Evolutionary conservation across 768 basidiomycete species (phyloP), one percentile per base, ranked within the genome.

Genomic region (Phallus indusiatus): DNA sequence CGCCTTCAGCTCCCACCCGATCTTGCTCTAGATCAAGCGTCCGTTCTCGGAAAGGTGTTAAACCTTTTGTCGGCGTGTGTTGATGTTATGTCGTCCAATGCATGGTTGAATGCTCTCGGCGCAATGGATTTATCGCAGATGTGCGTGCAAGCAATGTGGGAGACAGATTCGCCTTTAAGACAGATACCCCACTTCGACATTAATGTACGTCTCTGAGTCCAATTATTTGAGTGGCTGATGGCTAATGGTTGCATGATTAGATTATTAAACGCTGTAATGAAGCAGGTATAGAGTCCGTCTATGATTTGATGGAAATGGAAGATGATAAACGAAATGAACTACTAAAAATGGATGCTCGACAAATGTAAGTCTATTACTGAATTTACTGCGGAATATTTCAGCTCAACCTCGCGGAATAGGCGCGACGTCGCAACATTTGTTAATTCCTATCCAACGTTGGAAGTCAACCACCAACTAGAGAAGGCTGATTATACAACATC

Each of bases 81-180:
- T 34, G 94, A 97, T 67, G 95, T 98, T 59, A 94, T 98, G 92
- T 94, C 91, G 1, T 94, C 91, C 36, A 97, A 96, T 67, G 93
- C 90, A 1, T 95, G 88, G 88, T 72, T 98, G 66, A 94, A 85
- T 67, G 96, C 95, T 0, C 73, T 97, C 21, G 90, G 93, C 34
- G 94, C 94, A 0, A 98, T 98, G 96, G 95, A 99, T 71, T 73
- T 98, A 51, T 90, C 90, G 9, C 96, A 98, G 71, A 98, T 98
- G 95, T 94, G 92, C 71, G 91, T 97, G 5, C 96, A 98, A 70
- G 93, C 89, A 0, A 85, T 95, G 72, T 98, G 96, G 96, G 95
- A 99, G 68, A 87, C 85, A 10, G 96, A 99, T 71, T 93, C 90
- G 37, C 94, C 94, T 0, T 72, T 98, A 64, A 93, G 90, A 68